Conservation (phyloP, 2,329 filamentous ascomycete genomes). For the Bipolaris oryzae region DNA sequence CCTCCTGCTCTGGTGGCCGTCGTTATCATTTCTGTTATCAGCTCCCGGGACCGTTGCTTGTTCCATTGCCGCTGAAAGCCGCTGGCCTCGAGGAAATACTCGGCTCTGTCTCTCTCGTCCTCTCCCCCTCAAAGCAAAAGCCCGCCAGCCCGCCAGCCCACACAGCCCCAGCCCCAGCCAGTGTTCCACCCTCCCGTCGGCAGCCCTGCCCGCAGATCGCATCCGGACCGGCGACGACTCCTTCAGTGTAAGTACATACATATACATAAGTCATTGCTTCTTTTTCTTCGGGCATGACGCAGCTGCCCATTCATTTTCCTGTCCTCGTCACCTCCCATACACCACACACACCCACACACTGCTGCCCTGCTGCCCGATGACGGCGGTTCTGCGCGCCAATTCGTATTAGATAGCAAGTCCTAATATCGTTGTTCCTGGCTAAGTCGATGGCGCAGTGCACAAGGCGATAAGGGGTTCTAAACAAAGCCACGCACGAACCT, state of each 20-base stretch:
- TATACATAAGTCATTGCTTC: not conserved
- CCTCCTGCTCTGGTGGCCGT: conserved; percentile 2
- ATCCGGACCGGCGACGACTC: conserved; percentile 22
- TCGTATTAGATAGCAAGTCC: conserved; percentile 6
- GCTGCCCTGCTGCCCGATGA: not conserved
- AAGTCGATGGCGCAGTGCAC: conserved; percentile 40
- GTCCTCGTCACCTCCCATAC: not conserved
- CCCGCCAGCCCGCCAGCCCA: not conserved
- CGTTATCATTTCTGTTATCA: conserved; percentile 13
- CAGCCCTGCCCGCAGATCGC: conserved; percentile 22
- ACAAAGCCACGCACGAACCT: conserved; percentile 47
- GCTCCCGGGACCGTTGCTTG: conserved; percentile 19
- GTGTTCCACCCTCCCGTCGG: conserved; percentile 24
- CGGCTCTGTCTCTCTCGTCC: conserved; percentile 31
- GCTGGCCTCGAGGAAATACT: conserved; percentile 36
- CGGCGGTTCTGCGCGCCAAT: conserved; percentile 7
- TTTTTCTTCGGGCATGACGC: not conserved
- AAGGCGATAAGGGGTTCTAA: conserved; percentile 43
- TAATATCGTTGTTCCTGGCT: conserved; percentile 39
- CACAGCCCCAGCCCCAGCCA: conserved; percentile 24
- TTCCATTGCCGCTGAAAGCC: conserved; percentile 38
- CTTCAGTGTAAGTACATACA: conserved; percentile 30
- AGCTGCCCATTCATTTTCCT: not conserved
- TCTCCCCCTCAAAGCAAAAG: not conserved
- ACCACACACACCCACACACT: too few species aligned